Evolutionary conservation across 108 stramenopile species (phyloP).

Genomic region (Stephanodiscus triporus): DNA sequence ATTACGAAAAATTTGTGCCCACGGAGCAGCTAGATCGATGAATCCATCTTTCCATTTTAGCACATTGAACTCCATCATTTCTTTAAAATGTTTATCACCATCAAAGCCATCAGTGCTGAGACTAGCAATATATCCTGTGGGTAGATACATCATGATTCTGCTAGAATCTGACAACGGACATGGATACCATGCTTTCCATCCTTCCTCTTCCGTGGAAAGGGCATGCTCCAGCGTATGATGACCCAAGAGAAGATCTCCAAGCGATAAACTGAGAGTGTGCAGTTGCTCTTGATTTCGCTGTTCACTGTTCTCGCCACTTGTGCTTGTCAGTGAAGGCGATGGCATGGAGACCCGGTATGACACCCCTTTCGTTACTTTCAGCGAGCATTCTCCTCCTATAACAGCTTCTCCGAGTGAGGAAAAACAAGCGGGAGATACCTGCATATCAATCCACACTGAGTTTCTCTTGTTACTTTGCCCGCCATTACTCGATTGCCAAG

Average conservation of each 20-base stretch:
- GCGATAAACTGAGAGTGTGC: constrained; percentile 20
- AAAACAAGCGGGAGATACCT: constrained; percentile 40
- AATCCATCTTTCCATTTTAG: constrained; percentile 33
- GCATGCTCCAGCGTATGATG: constrained; percentile 16
- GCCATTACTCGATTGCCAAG: constrained; percentile 1
- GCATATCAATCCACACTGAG: constrained; percentile 46
- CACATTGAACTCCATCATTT: constrained; percentile 27
- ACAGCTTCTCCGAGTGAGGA: neutral
- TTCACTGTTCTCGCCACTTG: constrained; percentile 16
- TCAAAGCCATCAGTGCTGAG: constrained; percentile 4
- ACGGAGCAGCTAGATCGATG: constrained; percentile 33
- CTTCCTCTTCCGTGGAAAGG: constrained; percentile 18
- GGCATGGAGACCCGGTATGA: constrained; percentile 35
- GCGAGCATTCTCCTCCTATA: constrained; percentile 15
- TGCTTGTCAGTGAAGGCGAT: neutral
- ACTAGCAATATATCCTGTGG: constrained; percentile 17
- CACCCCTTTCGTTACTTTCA: constrained; percentile 28
- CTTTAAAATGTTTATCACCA: neutral
- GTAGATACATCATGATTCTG: constrained; percentile 26
- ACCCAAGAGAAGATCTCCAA: constrained; percentile 50
- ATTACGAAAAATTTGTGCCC: constrained; percentile 10
- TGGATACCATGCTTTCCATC: constrained; percentile 48
- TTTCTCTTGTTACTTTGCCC: constrained; percentile 15
- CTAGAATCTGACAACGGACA: constrained; percentile 53
- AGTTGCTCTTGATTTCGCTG: constrained; percentile 1